phyloP scores from a whole-genome alignment of 23 red algal species.

The Chondrus crispus region DNA sequence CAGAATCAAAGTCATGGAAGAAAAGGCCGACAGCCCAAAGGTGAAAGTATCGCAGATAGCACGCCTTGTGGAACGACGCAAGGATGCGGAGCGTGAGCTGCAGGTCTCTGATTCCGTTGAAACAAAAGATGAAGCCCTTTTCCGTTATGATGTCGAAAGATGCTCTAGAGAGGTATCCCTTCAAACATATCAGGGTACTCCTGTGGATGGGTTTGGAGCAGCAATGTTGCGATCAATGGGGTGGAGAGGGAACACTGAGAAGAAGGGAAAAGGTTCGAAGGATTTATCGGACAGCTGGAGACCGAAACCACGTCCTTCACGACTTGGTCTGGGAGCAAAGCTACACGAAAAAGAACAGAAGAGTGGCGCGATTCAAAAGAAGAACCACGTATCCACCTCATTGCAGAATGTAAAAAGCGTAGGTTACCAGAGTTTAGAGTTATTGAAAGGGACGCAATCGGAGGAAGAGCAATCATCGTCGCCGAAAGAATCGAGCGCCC shows the following conservation, averaged over 20 bases:
- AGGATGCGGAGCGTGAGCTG: neutral
- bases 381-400: neutral
- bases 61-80: slow-evolving; percentile 16
- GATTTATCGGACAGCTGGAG: too few relatives aligned
- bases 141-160: slow-evolving; percentile 28
- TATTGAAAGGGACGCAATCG: neutral
- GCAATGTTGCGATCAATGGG: slow-evolving; percentile 59
- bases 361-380: neutral
- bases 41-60: slow-evolving; percentile 37
- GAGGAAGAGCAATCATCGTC: neutral
- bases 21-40: neutral
- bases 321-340: slow-evolving; percentile 55
- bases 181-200: neutral
- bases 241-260: slow-evolving; percentile 17
- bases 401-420: neutral
- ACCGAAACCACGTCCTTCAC: slow-evolving; percentile 4
- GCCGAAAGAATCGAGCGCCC: too few relatives aligned
- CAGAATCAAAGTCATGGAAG: too few relatives aligned
- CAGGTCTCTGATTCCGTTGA: neutral
- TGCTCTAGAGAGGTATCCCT: slow-evolving; percentile 23
- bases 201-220: slow-evolving; percentile 60
- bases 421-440: neutral
- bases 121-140: slow-evolving; percentile 15
- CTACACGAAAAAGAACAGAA: neutral
- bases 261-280: neutral